phyloP scores from a whole-genome alignment of 345 rosid genomes.

The Bruguiera gymnorhiza region DNA sequence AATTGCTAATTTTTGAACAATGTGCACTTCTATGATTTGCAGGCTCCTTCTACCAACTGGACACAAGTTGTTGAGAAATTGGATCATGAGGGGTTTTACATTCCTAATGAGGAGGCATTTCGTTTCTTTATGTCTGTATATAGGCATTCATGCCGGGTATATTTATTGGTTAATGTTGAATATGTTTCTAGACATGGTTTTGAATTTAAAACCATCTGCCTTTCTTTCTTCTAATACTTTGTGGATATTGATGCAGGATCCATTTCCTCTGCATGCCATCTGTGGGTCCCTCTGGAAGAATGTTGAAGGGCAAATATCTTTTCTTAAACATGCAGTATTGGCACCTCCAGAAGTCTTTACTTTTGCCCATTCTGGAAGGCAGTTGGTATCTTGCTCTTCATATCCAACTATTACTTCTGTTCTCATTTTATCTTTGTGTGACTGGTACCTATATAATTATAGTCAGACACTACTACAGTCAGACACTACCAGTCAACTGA shows the following conservation, averaged over 20 bases:
- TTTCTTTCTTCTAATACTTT: background rate
- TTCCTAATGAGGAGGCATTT: slow-evolving; percentile 83
- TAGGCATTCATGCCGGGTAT: slow-evolving; percentile 79
- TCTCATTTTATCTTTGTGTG: background rate
- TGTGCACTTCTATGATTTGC: slow-evolving; percentile 12
- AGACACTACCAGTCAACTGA: too few species aligned
- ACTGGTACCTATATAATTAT: background rate
- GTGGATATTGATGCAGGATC: slow-evolving; percentile 56
- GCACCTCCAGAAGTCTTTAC: slow-evolving; percentile 88
- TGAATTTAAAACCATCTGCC: background rate
- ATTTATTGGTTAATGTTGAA: background rate
- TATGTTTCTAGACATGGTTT: background rate
- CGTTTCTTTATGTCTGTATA: slow-evolving; percentile 74
- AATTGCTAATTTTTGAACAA: slow-evolving; percentile 1
- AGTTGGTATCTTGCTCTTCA: slow-evolving; percentile 59
- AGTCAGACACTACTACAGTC: too few species aligned
- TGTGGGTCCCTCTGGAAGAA: slow-evolving; percentile 87
- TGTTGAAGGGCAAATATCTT: slow-evolving; percentile 76
- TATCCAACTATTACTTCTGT: slow-evolving; percentile 12
- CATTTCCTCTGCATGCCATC: slow-evolving; percentile 81
- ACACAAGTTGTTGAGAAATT: slow-evolving; percentile 63
- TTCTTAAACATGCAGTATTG: slow-evolving; percentile 73
- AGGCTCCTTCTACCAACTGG: slow-evolving; percentile 94
- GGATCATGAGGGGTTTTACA: slow-evolving; percentile 81
- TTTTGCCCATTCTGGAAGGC: slow-evolving; percentile 74